phyloP scores from a whole-genome alignment of 495 filamentous ascomycete genomes.

The Penicillium ucsense region DNA sequence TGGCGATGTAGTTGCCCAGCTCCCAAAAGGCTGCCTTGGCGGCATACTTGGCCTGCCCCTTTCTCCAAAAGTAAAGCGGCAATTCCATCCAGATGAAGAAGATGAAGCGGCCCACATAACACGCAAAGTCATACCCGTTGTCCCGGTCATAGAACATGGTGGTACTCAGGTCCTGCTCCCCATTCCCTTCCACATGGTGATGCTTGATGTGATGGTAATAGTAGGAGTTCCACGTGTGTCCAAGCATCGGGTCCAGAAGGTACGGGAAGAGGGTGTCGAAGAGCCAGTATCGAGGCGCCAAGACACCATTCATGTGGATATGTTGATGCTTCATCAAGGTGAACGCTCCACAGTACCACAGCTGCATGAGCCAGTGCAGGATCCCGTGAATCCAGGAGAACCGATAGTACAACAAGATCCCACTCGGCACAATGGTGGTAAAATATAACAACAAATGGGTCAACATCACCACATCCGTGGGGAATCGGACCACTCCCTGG shows the following conservation, averaged over 20 bases:
- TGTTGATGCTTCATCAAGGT: constrained; percentile 78
- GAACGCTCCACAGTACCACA: constrained; percentile 58
- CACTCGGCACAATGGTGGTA: constrained; percentile 56
- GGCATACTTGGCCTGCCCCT: constrained; percentile 40
- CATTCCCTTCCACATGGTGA: constrained; percentile 76
- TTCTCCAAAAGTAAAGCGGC: constrained; percentile 59
- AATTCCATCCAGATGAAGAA: constrained; percentile 65
- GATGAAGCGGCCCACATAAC: constrained; percentile 64
- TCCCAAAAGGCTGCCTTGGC: constrained; percentile 48
- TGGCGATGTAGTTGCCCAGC: constrained; percentile 36
- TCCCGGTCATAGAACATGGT: constrained; percentile 73
- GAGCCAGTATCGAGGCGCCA: constrained; percentile 37
- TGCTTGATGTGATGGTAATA: constrained; percentile 81
- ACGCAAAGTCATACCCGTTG: constrained; percentile 47
- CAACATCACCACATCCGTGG: constrained; percentile 66
- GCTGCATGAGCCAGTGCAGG: constrained; percentile 50
- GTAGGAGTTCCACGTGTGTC: constrained; percentile 77
- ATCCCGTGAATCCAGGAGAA: constrained; percentile 59
- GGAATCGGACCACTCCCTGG: constrained; percentile 41
- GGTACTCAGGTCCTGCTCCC: constrained; percentile 62
- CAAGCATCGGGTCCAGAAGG: constrained; percentile 62
- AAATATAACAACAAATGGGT: constrained; percentile 68
- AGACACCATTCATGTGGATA: constrained; percentile 65
- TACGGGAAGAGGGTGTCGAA: constrained; percentile 63
- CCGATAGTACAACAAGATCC: constrained; percentile 48